Conservation (phyloP, 306 rosid genomes). For the Aeschynomene evenia region DNA sequence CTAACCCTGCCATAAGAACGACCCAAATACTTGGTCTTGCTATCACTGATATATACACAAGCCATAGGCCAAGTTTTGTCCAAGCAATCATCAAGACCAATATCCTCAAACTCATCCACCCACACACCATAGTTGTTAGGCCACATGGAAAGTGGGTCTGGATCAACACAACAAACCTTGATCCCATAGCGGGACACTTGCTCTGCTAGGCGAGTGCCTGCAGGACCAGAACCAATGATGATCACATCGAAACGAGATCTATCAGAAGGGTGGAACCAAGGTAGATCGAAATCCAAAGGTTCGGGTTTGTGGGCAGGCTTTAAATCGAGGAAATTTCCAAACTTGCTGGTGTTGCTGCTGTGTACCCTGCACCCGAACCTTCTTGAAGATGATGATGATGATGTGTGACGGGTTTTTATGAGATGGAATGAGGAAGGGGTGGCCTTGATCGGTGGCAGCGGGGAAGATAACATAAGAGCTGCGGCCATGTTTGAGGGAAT, state of each 20-base stretch:
- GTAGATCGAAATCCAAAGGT: slow-evolving; percentile 56
- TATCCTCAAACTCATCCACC: slow-evolving; percentile 69
- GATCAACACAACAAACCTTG: slow-evolving; percentile 85
- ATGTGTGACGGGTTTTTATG: slow-evolving; percentile 6
- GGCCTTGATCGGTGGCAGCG: slow-evolving; percentile 32
- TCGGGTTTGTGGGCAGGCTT: slow-evolving; percentile 47
- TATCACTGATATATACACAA: slow-evolving; percentile 49
- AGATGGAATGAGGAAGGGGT: slow-evolving; percentile 26
- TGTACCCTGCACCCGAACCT: slow-evolving; percentile 24
- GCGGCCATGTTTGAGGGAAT: slow-evolving; percentile 39
- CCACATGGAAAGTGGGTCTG: slow-evolving; percentile 74
- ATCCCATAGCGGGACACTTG: slow-evolving; percentile 64
- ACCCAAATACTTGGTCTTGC: slow-evolving; percentile 54
- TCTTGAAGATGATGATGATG: slow-evolving; percentile 28
- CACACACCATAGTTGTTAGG: slow-evolving; percentile 92
- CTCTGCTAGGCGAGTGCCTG: slow-evolving; percentile 70
- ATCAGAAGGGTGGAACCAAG: slow-evolving; percentile 45
- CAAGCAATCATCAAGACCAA: slow-evolving; percentile 63
- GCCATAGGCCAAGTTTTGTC: slow-evolving; percentile 82
- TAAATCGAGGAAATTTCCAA: slow-evolving; percentile 60
- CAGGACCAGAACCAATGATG: slow-evolving; percentile 77
- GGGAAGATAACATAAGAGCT: slow-evolving; percentile 30
- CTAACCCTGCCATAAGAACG: slow-evolving; percentile 70
- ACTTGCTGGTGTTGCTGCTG: slow-evolving; percentile 45
- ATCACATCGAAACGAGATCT: slow-evolving; percentile 53